Conservation (phyloP, 2,329 filamentous ascomycete species). For the Hyphodiscus sp. region DNA sequence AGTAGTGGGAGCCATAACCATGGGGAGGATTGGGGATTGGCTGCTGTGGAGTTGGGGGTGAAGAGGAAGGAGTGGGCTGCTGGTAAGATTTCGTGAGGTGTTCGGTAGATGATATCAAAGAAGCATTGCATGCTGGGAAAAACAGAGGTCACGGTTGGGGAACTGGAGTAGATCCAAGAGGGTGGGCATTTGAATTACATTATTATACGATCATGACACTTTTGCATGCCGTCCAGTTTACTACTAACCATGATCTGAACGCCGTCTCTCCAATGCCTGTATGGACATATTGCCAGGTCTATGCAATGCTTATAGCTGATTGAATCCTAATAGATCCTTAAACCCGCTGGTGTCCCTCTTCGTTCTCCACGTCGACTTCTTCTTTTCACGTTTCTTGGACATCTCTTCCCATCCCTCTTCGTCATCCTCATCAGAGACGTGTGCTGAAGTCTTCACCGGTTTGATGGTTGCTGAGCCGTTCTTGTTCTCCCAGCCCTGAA, state of each 20-base stretch:
- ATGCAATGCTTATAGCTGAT: constrained; percentile 11
- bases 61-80: constrained; percentile 78
- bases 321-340: constrained; percentile 27
- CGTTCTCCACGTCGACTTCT: constrained; percentile 56
- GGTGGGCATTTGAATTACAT: constrained; percentile 1
- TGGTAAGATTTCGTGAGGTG: constrained; percentile 24
- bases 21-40: constrained; percentile 91
- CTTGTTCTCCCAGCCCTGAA: constrained; percentile 26
- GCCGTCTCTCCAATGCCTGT: constrained; percentile 8
- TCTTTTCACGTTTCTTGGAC: constrained; percentile 63
- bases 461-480: constrained; percentile 37
- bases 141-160: not conserved
- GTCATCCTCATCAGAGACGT: constrained; percentile 53
- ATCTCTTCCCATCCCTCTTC: constrained; percentile 65
- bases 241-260: constrained; percentile 9
- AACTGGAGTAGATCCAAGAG: not conserved
- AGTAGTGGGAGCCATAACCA: constrained; percentile 85
- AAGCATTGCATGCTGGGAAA: not conserved
- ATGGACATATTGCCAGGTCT: constrained; percentile 3
- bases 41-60: constrained; percentile 86
- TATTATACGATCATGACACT: constrained; percentile 1
- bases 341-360: constrained; percentile 43
- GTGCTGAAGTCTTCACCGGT: constrained; percentile 34
- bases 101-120: not conserved
- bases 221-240: constrained; percentile 5